These are phyloP conservation scores for Penicillium glabrum DNA, from an alignment of 2,329 filamentous ascomycete species.

Conservation along the genomic window DNA sequence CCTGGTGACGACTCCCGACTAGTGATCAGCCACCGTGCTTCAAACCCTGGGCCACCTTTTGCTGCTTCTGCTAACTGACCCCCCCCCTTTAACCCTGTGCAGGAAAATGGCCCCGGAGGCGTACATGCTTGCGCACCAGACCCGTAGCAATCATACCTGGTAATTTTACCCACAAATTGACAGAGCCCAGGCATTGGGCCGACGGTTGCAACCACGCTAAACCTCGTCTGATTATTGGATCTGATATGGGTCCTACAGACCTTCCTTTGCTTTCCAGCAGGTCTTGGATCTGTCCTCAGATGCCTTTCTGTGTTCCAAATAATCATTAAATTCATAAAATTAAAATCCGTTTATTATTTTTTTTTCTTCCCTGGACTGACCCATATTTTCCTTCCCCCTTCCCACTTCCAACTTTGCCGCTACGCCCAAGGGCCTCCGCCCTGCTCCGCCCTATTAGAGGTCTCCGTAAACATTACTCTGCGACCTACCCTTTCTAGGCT, in stretches of 20 bases:
- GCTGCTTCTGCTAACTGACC: slow-evolving; percentile 21
- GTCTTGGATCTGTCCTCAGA: slow-evolving; percentile 21
- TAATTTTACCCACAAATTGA: slow-evolving; percentile 1
- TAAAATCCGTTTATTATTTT: background rate
- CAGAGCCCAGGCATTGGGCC: slow-evolving; percentile 12
- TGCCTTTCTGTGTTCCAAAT: slow-evolving; percentile 13
- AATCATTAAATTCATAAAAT: background rate
- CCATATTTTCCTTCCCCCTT: slow-evolving; percentile 1
- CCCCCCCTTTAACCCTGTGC: slow-evolving; percentile 25
- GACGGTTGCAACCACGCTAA: slow-evolving; percentile 34
- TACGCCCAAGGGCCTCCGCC: slow-evolving; percentile 17
- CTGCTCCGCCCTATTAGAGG: slow-evolving; percentile 18
- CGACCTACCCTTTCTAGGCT: slow-evolving; percentile 28
- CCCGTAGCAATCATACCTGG: slow-evolving; percentile 5
- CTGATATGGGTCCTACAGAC: slow-evolving; percentile 32
- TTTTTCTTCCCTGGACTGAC: background rate
- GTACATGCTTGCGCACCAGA: slow-evolving; percentile 20
- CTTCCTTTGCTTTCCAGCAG: slow-evolving; percentile 9
- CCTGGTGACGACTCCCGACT: slow-evolving; percentile 21
- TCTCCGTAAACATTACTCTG: slow-evolving; percentile 25
- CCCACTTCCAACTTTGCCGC: slow-evolving; percentile 6
- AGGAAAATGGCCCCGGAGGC: slow-evolving; percentile 16
- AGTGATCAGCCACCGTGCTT: slow-evolving; percentile 30
- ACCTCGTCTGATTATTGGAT: slow-evolving; percentile 34
- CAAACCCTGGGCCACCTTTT: slow-evolving; percentile 20